phyloP scores from a whole-genome alignment of 495 filamentous ascomycete species.

The Penicillium maclennaniae region DNA sequence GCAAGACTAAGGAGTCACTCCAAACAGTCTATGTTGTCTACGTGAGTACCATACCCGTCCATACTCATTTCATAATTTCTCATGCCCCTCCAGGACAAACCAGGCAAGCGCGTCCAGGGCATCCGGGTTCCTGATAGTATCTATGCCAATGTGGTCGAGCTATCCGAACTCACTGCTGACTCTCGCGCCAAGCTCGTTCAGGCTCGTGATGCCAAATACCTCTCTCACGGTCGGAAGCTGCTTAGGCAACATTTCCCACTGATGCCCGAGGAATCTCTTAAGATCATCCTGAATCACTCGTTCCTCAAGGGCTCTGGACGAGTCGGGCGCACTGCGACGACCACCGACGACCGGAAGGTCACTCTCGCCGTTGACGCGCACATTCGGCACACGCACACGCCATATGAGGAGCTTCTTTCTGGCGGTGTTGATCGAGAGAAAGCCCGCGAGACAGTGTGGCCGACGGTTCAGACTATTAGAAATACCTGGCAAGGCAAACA shows the following conservation, averaged over 20 bases:
- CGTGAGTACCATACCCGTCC: conserved; percentile 19
- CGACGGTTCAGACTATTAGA: conserved; percentile 24
- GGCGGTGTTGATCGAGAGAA: conserved; percentile 17
- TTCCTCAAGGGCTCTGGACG: conserved; percentile 49
- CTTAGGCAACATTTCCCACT: conserved; percentile 37
- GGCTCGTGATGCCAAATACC: conserved; percentile 33
- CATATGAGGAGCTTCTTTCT: conserved; percentile 42
- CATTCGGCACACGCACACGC: conserved; percentile 47
- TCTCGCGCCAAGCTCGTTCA: conserved; percentile 39
- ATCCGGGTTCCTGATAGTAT: conserved; percentile 46
- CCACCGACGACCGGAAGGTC: conserved; percentile 35
- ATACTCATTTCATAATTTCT: not conserved
- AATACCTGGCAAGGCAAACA: conserved; percentile 28
- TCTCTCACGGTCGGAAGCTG: conserved; percentile 27
- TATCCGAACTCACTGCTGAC: conserved; percentile 32
- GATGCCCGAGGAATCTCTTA: conserved; percentile 39
- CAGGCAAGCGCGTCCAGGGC: conserved; percentile 33
- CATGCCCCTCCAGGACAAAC: conserved; percentile 23
- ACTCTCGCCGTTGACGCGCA: conserved; percentile 48
- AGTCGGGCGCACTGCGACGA: conserved; percentile 41
- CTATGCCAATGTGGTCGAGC: conserved; percentile 26
- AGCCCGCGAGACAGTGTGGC: conserved; percentile 29
- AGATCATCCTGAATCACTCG: conserved; percentile 39
- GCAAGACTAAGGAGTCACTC: conserved; percentile 39
- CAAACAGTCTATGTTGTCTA: conserved; percentile 42